Evolutionary conservation across 2,329 filamentous ascomycete species (phyloP).

Genomic region (Didymella lethalis): DNA sequence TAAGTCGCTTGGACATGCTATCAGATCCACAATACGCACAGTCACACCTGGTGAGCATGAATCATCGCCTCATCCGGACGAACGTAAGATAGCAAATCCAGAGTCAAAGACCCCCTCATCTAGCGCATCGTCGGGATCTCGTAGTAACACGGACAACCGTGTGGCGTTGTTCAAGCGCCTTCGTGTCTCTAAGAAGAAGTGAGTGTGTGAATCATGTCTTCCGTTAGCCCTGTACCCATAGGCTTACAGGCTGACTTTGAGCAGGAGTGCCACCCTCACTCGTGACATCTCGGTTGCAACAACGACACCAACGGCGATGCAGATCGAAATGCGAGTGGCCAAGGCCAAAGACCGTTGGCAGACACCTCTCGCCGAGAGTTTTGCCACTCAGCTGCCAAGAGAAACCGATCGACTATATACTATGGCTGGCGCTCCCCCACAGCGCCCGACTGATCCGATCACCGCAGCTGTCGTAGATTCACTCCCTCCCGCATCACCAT

Average conservation of each 20-base stretch:
- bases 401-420: slow-evolving; percentile 36
- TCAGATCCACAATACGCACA: slow-evolving; percentile 49
- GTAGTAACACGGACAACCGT: not conserved
- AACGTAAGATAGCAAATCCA: slow-evolving; percentile 6
- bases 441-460: not conserved
- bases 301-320: slow-evolving; percentile 48
- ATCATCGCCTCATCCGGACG: slow-evolving; percentile 20
- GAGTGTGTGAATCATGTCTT: not conserved
- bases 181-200: slow-evolving; percentile 9
- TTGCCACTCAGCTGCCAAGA: slow-evolving; percentile 40
- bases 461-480: not conserved
- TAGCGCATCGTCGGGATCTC: slow-evolving; percentile 4
- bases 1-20: slow-evolving; percentile 36
- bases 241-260: not conserved
- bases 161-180: slow-evolving; percentile 4
- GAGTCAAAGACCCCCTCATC: slow-evolving; percentile 20
- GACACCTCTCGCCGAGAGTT: slow-evolving; percentile 47
- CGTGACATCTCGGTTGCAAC: not conserved
- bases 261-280: not conserved
- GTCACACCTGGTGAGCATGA: slow-evolving; percentile 44
- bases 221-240: not conserved
- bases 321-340: slow-evolving; percentile 51
- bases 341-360: slow-evolving; percentile 55
- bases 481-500: slow-evolving; percentile 20
- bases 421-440: slow-evolving; percentile 19